These are phyloP conservation scores for Phytomonas serpens DNA, from an alignment of 208 protist species.

Conservation along the genomic window DNA sequence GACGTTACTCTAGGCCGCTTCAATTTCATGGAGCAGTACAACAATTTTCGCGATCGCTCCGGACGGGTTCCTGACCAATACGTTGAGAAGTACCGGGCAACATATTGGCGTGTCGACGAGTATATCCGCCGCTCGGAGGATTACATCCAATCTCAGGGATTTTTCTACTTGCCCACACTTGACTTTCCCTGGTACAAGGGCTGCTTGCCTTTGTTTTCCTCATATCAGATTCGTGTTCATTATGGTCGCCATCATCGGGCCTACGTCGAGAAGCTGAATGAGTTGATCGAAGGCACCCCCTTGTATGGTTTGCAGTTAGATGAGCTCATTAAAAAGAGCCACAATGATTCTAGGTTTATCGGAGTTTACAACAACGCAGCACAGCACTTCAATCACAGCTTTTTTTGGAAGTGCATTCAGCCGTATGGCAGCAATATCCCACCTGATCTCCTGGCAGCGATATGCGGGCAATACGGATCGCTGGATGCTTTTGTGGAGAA, in stretches of 20 bases:
- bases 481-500: conserved; percentile 75
- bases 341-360: conserved; percentile 29
- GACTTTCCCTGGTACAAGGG: conserved; percentile 89
- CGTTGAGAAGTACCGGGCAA: conserved; percentile 73
- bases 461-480: conserved; percentile 75
- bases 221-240: conserved; percentile 86
- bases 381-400: conserved; percentile 90
- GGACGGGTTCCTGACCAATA: conserved; percentile 77
- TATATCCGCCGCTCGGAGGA: conserved; percentile 78
- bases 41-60: conserved; percentile 78
- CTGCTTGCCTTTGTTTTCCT: conserved; percentile 79
- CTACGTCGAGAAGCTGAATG: conserved; percentile 89
- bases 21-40: conserved; percentile 78
- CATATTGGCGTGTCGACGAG: conserved; percentile 87
- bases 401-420: conserved; percentile 90
- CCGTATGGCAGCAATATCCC: conserved; percentile 87
- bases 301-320: conserved; percentile 80
- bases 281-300: conserved; percentile 80
- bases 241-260: conserved; percentile 85
- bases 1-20: conserved; percentile 71
- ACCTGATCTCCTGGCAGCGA: conserved; percentile 59
- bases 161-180: conserved; percentile 87
- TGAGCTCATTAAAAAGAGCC: conserved; percentile 61
- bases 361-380: conserved; percentile 88
- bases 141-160: conserved; percentile 70